Base-by-base conservation (phyloP, 352 stramenopile species). In the Thalassiosira livingstoniorum region DNA sequence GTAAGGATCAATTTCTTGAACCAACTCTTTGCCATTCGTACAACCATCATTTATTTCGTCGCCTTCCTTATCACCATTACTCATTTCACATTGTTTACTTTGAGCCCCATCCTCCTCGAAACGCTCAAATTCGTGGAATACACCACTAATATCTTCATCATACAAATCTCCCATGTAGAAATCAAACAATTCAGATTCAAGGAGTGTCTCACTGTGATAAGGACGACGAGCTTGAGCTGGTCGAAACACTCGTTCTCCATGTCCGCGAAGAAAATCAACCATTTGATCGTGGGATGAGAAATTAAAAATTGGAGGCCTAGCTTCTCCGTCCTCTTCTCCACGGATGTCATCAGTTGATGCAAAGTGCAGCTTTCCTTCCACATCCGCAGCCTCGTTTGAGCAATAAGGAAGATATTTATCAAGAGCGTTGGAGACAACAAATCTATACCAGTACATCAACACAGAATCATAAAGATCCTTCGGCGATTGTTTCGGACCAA, bases 401-500 rank as follows among this genome's bases (percentile, higher is more conserved):
- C 15, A 55, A 7, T 34, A 42, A 0, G 11, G 42, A 45, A 23
- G 11, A 27, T 29, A 57, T 37, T 15, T 69, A 11, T 42, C 32
- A 63, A 73, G 42, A 35, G 43, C 53, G 58, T 80, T 57, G 21
- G 81, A 79, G 53, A 85, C 35, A 7, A 80, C 66, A 51, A 73
- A 78, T 68, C 76, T 75, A 61, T 85, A 82, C 75, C 76, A 88
- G 42, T 85, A 85, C 76, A 85, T 84, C 25, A 88, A 39, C n/a
- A 88, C 57, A 10, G 81, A 85, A 67, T 88, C 76, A 55, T 64
- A 80, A 3, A 88, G 53, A 75, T 88, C 70, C 32, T 74, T 55
- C 2, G 71, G 60, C 31, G 81, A 66, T 70, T 79, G 67, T 71
- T n/a, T 77, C 25, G 72, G 71, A 29, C 76, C 66, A 37, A 85